Evolutionary conservation across 441 rosid genomes (phyloP).

Genomic region (Adansonia rubrostipa): DNA sequence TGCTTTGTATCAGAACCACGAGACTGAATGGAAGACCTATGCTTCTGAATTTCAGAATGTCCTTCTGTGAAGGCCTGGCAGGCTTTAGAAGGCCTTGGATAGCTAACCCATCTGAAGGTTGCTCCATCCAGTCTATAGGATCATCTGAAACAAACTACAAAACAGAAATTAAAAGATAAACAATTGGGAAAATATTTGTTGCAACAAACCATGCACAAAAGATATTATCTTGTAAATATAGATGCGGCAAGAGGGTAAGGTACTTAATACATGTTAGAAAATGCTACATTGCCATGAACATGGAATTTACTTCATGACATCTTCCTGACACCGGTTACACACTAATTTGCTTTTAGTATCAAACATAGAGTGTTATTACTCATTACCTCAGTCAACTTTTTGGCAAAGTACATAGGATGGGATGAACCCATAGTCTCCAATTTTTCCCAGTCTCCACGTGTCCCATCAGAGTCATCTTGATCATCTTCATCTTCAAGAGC

Average conservation of each 20-base stretch:
- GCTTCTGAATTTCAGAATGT: constrained; percentile 69
- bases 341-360: constrained; percentile 8
- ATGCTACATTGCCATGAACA: constrained; percentile 7
- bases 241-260: background rate
- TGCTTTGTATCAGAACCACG: constrained; percentile 35
- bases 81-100: constrained; percentile 87
- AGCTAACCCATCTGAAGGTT: constrained; percentile 84
- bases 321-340: constrained; percentile 13
- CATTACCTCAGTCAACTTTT: constrained; percentile 75
- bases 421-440: constrained; percentile 88
- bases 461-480: constrained; percentile 62
- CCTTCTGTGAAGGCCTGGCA: constrained; percentile 60
- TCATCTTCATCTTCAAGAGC: constrained; percentile 66
- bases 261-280: background rate
- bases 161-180: constrained; percentile 24
- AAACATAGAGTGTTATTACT: constrained; percentile 38
- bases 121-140: constrained; percentile 88
- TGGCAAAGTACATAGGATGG: constrained; percentile 95
- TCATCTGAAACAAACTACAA: constrained; percentile 80
- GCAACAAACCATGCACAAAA: background rate
- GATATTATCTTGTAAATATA: background rate
- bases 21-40: constrained; percentile 47
- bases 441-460: constrained; percentile 88
- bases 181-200: constrained; percentile 19
- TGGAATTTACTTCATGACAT: constrained; percentile 19